Evolutionary conservation across 2,329 filamentous ascomycete genomes (phyloP).

Genomic region (Paecilomyces dactylethromorphus): DNA sequence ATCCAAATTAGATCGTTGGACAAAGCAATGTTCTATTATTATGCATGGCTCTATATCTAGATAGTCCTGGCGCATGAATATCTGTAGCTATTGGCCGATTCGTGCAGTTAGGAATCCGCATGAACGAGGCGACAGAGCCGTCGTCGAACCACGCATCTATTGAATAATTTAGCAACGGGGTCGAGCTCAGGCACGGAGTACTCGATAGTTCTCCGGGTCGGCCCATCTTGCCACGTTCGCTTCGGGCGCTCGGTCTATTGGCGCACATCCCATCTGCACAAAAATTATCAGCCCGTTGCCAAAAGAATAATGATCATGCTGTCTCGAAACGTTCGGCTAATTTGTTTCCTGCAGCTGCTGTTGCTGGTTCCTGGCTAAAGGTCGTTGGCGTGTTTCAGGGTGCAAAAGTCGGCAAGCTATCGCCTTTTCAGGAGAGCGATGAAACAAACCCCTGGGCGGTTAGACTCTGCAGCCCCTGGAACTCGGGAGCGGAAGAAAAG

Average conservation of each 20-base stretch:
- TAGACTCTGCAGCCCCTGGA: background rate
- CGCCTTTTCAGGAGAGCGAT: too few species aligned
- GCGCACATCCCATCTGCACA: background rate
- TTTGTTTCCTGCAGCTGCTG: background rate
- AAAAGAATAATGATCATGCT: background rate
- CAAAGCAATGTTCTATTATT: too few species aligned
- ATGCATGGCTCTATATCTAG: too few species aligned
- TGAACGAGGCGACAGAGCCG: too few species aligned
- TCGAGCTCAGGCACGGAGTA: too few species aligned
- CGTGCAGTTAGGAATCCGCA: too few species aligned
- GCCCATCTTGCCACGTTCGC: background rate
- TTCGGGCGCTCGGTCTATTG: background rate
- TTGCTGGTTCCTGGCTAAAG: background rate
- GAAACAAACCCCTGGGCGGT: background rate
- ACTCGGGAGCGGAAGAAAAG: background rate
- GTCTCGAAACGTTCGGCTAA: background rate
- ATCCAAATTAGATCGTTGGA: too few species aligned
- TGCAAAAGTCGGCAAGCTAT: background rate
- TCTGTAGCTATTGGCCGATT: too few species aligned
- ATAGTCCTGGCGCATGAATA: too few species aligned
- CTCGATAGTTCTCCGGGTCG: too few species aligned
- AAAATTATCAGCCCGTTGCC: background rate
- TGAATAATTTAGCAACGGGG: background rate
- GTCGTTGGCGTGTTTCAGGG: background rate
- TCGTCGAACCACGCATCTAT: background rate